Evolutionary conservation across 2,329 filamentous ascomycete species (phyloP).

Genomic region (Phialophora chinensis): DNA sequence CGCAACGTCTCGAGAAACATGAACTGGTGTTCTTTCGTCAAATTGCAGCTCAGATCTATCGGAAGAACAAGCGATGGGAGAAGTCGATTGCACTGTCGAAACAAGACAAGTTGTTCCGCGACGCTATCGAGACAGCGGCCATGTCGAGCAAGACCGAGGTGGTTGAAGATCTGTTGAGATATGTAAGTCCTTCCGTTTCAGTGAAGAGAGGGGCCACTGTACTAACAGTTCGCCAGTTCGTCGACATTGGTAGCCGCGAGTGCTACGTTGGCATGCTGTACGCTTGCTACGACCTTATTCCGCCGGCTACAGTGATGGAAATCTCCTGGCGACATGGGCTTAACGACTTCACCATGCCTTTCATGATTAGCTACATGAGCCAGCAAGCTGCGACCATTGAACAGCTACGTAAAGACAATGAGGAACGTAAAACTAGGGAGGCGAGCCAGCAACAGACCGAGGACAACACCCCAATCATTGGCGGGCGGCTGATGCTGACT

Average conservation of each 20-base stretch:
- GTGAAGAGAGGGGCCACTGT: not conserved
- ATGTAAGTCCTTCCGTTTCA: constrained; percentile 72
- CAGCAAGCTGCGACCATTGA: constrained; percentile 89
- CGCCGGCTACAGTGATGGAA: constrained; percentile 89
- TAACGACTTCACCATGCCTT: constrained; percentile 97
- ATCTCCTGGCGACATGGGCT: constrained; percentile 96
- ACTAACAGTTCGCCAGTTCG: constrained; percentile 71
- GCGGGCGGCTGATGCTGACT: constrained; percentile 91
- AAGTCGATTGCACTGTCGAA: constrained; percentile 97
- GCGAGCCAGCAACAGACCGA: constrained; percentile 84
- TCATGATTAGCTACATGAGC: constrained; percentile 97
- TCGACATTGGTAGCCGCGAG: constrained; percentile 97
- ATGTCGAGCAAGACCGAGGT: constrained; percentile 89
- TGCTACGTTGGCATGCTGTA: constrained; percentile 99
- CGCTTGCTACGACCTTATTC: constrained; percentile 95
- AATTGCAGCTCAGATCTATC: constrained; percentile 97
- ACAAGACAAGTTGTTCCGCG: constrained; percentile 99
- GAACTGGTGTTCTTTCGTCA: constrained; percentile 99
- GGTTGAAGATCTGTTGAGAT: constrained; percentile 93
- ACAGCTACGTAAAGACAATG: constrained; percentile 89
- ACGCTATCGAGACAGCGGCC: constrained; percentile 96
- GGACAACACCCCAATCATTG: constrained; percentile 91
- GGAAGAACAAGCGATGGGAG: constrained; percentile 99
- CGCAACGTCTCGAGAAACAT: constrained; percentile 91
- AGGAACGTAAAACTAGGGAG: constrained; percentile 79